Percentiles rank a stretch among this genome's conserved stretches.
Evolutionary conservation across 345 rosid species (phyloP).

Genomic region (Toxicodendron radicans): DNA sequence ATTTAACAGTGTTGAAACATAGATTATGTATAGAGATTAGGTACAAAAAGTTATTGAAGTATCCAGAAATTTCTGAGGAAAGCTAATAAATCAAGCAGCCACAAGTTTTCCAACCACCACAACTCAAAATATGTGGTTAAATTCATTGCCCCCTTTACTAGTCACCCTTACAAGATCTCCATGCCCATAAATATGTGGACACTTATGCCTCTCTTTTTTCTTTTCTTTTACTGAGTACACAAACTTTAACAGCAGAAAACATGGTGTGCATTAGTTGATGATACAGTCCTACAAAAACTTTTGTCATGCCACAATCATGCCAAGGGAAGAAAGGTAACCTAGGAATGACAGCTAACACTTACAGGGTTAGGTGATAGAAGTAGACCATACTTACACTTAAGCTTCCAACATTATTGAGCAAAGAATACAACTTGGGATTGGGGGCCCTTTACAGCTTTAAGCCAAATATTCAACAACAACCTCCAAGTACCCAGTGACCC

Average conservation of each 20-base stretch:
- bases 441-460: slow-evolving; percentile 19
- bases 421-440: slow-evolving; percentile 5
- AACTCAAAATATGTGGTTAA: background rate
- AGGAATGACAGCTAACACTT: background rate
- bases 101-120: background rate
- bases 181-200: background rate
- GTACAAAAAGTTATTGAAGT: background rate
- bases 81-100: background rate
- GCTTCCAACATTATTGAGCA: slow-evolving; percentile 8
- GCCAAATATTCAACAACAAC: slow-evolving; percentile 9
- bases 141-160: background rate
- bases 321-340: slow-evolving; percentile 4
- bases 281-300: background rate
- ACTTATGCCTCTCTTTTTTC: background rate
- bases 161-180: slow-evolving; percentile 6
- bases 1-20: background rate
- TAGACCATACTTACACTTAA: background rate
- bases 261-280: slow-evolving; percentile 6
- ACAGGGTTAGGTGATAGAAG: slow-evolving; percentile 2
- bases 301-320: background rate
- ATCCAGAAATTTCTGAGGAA: background rate
- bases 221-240: slow-evolving; percentile 9
- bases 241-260: slow-evolving; percentile 5
- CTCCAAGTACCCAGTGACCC: slow-evolving; percentile 6
- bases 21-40: background rate